These are phyloP conservation scores for Climacium dendroides DNA, from an alignment of 225 moss, liverwort and hornwort genomes.

Conservation along the genomic window DNA sequence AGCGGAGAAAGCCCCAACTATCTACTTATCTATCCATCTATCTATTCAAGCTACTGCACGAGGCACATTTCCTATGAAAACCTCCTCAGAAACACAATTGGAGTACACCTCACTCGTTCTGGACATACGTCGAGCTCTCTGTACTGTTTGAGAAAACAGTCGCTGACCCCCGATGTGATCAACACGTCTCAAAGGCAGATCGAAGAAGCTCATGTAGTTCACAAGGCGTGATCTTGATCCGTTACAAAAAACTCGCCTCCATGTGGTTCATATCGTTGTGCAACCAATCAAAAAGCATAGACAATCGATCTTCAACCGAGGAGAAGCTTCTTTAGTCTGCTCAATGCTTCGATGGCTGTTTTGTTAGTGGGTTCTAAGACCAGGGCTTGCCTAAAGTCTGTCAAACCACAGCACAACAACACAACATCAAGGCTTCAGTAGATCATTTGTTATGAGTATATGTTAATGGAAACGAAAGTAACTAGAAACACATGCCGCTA, in stretches of 20 bases:
- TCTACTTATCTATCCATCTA: neutral
- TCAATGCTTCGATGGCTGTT: constrained; percentile 86
- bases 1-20: neutral
- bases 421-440: neutral
- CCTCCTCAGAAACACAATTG: constrained; percentile 1
- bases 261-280: neutral
- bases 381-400: constrained; percentile 97
- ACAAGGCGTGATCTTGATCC: constrained; percentile 26
- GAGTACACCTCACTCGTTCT: neutral
- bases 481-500: neutral
- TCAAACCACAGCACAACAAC: constrained; percentile 4
- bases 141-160: neutral
- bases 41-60: neutral
- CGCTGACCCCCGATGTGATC: neutral
- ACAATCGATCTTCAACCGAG: constrained; percentile 17
- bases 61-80: neutral
- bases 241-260: neutral
- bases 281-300: neutral
- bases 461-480: neutral
- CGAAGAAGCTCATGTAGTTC: constrained; percentile 7
- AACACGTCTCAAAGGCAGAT: neutral
- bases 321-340: constrained; percentile 75
- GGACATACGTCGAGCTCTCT: neutral
- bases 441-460: neutral
- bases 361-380: constrained; percentile 97